A percentile compares a stretch with the other conserved stretches of the same genome.
Conservation (phyloP, 441 rosid species). For the Mallotus repandus region DNA sequence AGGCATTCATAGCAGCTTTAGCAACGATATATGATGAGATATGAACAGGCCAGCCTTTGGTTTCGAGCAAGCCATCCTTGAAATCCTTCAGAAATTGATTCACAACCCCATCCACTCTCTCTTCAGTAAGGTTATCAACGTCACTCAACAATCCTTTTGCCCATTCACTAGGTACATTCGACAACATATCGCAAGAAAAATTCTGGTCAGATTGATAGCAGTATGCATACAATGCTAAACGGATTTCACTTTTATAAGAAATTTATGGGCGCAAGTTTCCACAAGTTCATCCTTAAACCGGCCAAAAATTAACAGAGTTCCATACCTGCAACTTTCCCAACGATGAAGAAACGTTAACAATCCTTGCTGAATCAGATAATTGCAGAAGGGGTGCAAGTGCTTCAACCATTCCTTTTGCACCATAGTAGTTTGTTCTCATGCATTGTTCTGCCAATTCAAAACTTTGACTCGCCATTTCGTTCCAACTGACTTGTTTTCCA, state of each 20-base stretch:
- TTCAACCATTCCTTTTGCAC: conserved; percentile 18
- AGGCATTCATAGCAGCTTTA: conserved; percentile 54
- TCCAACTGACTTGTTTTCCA: not conserved
- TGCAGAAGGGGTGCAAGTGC: conserved; percentile 16
- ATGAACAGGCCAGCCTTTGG: conserved; percentile 54
- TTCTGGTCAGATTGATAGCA: no score
- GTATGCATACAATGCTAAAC: no score
- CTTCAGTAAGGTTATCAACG: conserved; percentile 47
- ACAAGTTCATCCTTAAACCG: no score
- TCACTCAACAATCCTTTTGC: conserved; percentile 44
- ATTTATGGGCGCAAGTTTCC: no score
- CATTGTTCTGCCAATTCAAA: conserved; percentile 18
- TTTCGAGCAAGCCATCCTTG: conserved; percentile 38
- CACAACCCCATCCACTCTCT: conserved; percentile 46
- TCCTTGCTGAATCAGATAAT: conserved; percentile 29
- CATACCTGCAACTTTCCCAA: conserved; percentile 22
- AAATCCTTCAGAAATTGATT: conserved; percentile 46
- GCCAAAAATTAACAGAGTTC: no score
- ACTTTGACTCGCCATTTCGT: not conserved
- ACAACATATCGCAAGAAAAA: not conserved
- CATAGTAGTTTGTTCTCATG: conserved; percentile 23
- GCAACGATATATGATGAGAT: conserved; percentile 41
- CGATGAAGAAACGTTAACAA: conserved; percentile 35
- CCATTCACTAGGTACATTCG: conserved; percentile 45
- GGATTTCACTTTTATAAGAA: no score